These are phyloP conservation scores for Neurospora sp. DNA, from an alignment of 495 filamentous ascomycete genomes.

Conservation along the genomic window DNA sequence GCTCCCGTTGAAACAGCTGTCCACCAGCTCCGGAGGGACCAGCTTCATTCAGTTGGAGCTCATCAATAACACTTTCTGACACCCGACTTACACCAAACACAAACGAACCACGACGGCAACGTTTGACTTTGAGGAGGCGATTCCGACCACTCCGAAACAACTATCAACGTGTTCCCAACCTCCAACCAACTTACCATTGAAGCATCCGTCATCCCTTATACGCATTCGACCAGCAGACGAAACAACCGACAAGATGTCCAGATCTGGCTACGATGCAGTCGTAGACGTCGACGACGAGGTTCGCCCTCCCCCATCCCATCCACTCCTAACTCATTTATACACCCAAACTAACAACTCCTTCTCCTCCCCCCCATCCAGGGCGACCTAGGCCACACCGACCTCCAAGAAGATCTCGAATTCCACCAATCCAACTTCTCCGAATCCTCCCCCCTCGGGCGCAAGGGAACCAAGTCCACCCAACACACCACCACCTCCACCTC, in stretches of 20 bases:
- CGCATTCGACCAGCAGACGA: not conserved
- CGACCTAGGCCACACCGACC: slow-evolving; percentile 94
- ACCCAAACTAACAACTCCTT: not conserved
- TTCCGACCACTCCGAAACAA: not conserved
- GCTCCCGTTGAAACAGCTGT: not conserved
- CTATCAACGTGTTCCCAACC: not conserved
- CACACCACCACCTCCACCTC: slow-evolving; percentile 19
- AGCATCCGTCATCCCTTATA: not conserved
- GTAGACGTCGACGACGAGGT: slow-evolving; percentile 88
- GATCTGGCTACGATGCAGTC: slow-evolving; percentile 89
- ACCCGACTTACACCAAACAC: not conserved
- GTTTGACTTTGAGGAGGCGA: not conserved
- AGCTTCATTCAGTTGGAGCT: not conserved
- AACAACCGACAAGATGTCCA: slow-evolving; percentile 49
- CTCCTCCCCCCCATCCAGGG: slow-evolving; percentile 50
- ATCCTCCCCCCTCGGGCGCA: slow-evolving; percentile 44
- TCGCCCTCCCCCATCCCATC: not conserved
- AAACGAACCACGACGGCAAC: not conserved
- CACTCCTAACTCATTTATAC: not conserved
- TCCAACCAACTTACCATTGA: not conserved
- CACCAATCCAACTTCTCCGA: slow-evolving; percentile 63
- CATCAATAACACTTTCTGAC: not conserved
- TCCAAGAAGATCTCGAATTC: slow-evolving; percentile 98
- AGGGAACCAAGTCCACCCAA: slow-evolving; percentile 23
- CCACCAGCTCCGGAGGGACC: not conserved